Evolutionary conservation across 2,329 filamentous ascomycete genomes (phyloP).

Genomic region (Phoma herbarum): DNA sequence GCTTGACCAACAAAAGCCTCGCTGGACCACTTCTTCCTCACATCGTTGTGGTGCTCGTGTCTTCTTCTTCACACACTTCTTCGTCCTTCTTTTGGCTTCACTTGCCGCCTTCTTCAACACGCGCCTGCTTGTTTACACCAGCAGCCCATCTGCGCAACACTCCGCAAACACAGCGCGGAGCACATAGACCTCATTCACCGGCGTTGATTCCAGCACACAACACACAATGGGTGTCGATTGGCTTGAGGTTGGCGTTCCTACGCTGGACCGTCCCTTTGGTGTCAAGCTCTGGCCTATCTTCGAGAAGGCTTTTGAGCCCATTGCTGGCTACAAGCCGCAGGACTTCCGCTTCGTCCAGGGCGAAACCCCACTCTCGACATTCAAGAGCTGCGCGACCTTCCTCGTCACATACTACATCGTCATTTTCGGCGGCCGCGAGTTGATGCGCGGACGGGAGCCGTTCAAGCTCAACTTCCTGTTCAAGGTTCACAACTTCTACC

Average conservation of each 20-base stretch:
- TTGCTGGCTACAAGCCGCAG: constrained; percentile 82
- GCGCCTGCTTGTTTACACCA: constrained; percentile 26
- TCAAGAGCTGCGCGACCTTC: constrained; percentile 81
- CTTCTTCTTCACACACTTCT: constrained; percentile 45
- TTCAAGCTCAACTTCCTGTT: constrained; percentile 90
- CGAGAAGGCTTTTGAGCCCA: constrained; percentile 79
- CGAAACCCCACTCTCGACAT: constrained; percentile 87
- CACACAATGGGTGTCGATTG: constrained; percentile 63
- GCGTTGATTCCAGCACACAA: constrained; percentile 10
- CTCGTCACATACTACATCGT: constrained; percentile 90
- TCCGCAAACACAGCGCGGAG: constrained; percentile 16
- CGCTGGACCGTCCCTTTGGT: constrained; percentile 91
- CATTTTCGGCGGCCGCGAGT: constrained; percentile 90
- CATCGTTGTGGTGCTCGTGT: constrained; percentile 29
- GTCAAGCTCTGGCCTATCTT: constrained; percentile 94
- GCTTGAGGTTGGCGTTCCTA: constrained; percentile 68
- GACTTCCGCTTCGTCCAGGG: constrained; percentile 86
- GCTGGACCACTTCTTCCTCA: constrained; percentile 24
- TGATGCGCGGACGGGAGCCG: constrained; percentile 86
- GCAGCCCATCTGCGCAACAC: constrained; percentile 22
- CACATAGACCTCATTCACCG: constrained; percentile 9
- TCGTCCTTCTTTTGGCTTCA: constrained; percentile 49
- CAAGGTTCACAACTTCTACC: constrained; percentile 95
- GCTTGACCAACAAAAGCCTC: constrained; percentile 35
- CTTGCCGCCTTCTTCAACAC: constrained; percentile 25